Conservation (phyloP, 2,329 filamentous ascomycete genomes). For the Claviceps quebecensis region DNA sequence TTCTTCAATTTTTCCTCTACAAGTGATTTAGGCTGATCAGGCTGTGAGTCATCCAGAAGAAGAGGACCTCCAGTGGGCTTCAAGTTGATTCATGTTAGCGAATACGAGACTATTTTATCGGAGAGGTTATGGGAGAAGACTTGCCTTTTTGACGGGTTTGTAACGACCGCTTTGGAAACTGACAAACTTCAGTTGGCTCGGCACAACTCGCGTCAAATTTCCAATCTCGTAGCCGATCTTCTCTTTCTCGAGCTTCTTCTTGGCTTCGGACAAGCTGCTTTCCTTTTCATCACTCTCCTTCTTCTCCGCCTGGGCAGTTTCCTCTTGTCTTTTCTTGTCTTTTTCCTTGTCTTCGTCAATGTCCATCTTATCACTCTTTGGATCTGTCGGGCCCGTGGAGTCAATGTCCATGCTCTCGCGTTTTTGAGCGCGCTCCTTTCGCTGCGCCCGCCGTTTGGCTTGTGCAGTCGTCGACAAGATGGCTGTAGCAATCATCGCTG, state of each 20-base stretch:
- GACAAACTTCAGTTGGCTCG: conserved; percentile 86
- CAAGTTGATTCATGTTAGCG: neutral
- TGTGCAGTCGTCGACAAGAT: conserved; percentile 94
- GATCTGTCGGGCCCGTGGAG: conserved; percentile 53
- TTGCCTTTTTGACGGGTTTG: conserved; percentile 76
- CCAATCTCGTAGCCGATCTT: conserved; percentile 92
- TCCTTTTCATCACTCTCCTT: conserved; percentile 26
- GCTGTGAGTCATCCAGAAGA: conserved; percentile 73
- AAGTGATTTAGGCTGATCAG: conserved; percentile 62
- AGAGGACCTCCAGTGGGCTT: conserved; percentile 89
- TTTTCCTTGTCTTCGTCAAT: conserved; percentile 53
- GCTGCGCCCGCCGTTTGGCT: conserved; percentile 85
- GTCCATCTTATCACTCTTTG: conserved; percentile 74
- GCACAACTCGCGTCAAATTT: conserved; percentile 93
- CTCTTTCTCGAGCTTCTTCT: conserved; percentile 91
- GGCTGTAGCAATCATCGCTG: conserved; percentile 86
- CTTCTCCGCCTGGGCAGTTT: conserved; percentile 43
- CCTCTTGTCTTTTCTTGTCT: conserved; percentile 39
- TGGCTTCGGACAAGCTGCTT: conserved; percentile 39
- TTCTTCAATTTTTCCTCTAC: conserved; percentile 93
- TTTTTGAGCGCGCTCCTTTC: conserved; percentile 80
- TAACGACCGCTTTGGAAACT: conserved; percentile 84
- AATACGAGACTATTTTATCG: neutral
- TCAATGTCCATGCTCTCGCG: conserved; percentile 95
- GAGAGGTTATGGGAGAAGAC: conserved; percentile 12